These are phyloP conservation scores for Ophiostoma perfectum DNA, from an alignment of 2,329 filamentous ascomycete species.

Conservation along the genomic window DNA sequence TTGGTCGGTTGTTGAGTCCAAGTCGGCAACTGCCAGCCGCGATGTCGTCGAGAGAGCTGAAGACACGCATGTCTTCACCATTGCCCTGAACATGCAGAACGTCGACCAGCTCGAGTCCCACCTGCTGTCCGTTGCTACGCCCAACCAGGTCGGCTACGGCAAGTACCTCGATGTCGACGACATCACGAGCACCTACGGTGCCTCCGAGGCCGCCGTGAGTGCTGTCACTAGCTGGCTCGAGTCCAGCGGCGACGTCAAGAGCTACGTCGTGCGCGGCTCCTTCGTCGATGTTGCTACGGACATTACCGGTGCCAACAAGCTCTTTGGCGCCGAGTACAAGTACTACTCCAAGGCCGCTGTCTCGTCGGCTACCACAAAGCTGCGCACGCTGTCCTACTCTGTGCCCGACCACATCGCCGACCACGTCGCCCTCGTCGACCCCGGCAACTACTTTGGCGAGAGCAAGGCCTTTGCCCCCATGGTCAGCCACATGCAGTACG, in stretches of 20 bases:
- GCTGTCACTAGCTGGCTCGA: slow-evolving; percentile 53
- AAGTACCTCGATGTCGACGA: slow-evolving; percentile 55
- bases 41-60: slow-evolving; percentile 5
- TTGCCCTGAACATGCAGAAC: slow-evolving; percentile 31
- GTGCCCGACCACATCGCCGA: slow-evolving; percentile 51
- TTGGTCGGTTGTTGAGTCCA: slow-evolving; percentile 19
- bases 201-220: slow-evolving; percentile 43
- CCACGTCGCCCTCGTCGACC: slow-evolving; percentile 58
- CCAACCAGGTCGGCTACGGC: slow-evolving; percentile 53
- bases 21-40: not conserved
- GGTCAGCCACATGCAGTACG: slow-evolving; percentile 13
- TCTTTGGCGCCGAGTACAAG: slow-evolving; percentile 32
- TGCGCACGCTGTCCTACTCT: slow-evolving; percentile 54
- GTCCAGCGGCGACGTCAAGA: slow-evolving; percentile 40
- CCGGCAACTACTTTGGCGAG: slow-evolving; percentile 55
- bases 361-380: slow-evolving; percentile 31
- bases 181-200: slow-evolving; percentile 48
- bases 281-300: slow-evolving; percentile 31
- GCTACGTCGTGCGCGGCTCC: slow-evolving; percentile 40
- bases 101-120: slow-evolving; percentile 47
- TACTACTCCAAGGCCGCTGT: slow-evolving; percentile 28
- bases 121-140: slow-evolving; percentile 57
- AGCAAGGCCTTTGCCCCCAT: slow-evolving; percentile 19
- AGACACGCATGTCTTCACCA: slow-evolving; percentile 27
- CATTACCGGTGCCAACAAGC: slow-evolving; percentile 29